Evolutionary conservation across 257 asterid genomes (phyloP), one percentile per base, ranked within the genome.

Genomic region (Petrea volubilis): DNA sequence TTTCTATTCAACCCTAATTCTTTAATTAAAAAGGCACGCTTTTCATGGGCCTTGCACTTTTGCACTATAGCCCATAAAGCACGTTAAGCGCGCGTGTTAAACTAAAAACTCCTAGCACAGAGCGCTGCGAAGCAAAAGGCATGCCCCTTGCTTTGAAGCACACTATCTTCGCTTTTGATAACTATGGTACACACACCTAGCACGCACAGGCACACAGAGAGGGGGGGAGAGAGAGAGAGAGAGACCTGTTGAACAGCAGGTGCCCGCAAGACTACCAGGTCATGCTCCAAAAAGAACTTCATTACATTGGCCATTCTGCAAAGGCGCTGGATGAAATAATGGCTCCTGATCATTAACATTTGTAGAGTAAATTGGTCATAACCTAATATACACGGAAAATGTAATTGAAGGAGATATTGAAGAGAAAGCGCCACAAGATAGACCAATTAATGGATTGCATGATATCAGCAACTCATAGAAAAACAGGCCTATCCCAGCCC

Each of bases 231-330:
- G 51, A 69, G 65, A 53, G 77, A 58, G 64, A 47, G 64, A 60
- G 36, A 75, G 50, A 87, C 96, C 95, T 83, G 75, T 75, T 80
- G 81, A 77, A 76, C 70, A 86, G 93, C 85, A 88, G 56, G 95
- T 82, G 90, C 97, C 97, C 59, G 93, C 91, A 87, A 81, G 68
- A 82, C 77, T 79, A 86, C 88, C 85, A 85, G 90, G 87, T 86
- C 83, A 87, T 83, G 81, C 86, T 83, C 84, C 96, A 82, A 79
- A 72, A 84, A 87, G 85, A 87, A 85, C 76, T 65, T 87, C 85
- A 79, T 81, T 80, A 90, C 86, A 71, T 81, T 77, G 90, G 88
- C 90, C 88, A 84, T 70, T 82, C 79, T 52, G 86, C 83, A 77
- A 87, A 83, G 75, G 76, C 64, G 84, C 86, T 76, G 91, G 87